A percentile compares a stretch with the other conserved stretches of the same genome.
Conservation (phyloP, 306 rosid genomes). For the Cucurbita maxima region DNA sequence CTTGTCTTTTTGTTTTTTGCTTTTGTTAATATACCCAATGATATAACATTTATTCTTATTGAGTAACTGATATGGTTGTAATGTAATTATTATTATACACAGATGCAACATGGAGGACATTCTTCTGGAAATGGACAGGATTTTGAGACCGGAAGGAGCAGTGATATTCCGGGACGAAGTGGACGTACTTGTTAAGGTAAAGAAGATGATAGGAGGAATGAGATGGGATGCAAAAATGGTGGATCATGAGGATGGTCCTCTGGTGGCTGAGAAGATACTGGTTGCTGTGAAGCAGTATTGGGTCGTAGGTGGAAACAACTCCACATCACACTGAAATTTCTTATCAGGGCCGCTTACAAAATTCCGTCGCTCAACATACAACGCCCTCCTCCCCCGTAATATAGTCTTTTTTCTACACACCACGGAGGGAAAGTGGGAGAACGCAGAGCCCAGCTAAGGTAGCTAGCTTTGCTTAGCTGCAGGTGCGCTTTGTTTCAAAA, state of each 20-base stretch:
- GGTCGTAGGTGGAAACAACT: slow-evolving; percentile 62
- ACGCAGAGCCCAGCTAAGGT: background rate
- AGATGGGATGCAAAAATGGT: slow-evolving; percentile 85
- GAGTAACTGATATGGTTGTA: background rate
- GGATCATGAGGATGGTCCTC: slow-evolving; percentile 95
- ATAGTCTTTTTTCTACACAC: background rate
- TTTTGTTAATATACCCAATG: too few relatives aligned
- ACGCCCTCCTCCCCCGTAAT: background rate
- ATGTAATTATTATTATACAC: background rate
- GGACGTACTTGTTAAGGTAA: slow-evolving; percentile 48
- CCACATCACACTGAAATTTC: slow-evolving; percentile 30
- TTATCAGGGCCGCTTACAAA: background rate
- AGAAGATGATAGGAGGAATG: slow-evolving; percentile 72
- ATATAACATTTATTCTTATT: too few relatives aligned
- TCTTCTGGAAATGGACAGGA: slow-evolving; percentile 92
- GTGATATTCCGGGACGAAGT: slow-evolving; percentile 86
- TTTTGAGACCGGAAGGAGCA: slow-evolving; percentile 85
- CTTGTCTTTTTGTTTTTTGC: too few relatives aligned
- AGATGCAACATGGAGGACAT: slow-evolving; percentile 78
- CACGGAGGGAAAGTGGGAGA: background rate
- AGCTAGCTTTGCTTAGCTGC: background rate
- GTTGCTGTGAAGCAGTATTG: slow-evolving; percentile 91
- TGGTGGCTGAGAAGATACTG: slow-evolving; percentile 77
- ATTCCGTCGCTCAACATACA: background rate
- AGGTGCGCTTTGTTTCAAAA: slow-evolving; percentile 1